Evolutionary conservation across 2,329 filamentous ascomycete genomes (phyloP).

Genomic region (Ceratocystis cacaofunesta): DNA sequence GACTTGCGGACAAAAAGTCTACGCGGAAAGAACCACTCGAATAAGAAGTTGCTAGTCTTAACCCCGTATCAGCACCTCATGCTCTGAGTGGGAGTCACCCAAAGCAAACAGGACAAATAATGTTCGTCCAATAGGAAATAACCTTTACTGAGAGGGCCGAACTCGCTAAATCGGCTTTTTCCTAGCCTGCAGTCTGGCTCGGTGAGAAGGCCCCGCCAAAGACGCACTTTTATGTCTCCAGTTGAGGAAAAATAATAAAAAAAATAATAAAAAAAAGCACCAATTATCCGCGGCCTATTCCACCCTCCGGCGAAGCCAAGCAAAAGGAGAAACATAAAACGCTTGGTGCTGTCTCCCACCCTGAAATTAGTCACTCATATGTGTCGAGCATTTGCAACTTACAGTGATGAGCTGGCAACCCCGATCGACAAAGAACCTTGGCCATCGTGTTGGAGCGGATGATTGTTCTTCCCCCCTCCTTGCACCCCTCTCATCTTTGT

Average conservation of each 20-base stretch:
- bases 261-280: neutral
- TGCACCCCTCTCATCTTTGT: neutral
- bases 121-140: neutral
- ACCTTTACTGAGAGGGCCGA: neutral
- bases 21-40: neutral
- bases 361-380: neutral
- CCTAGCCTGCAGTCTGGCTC: too few species aligned
- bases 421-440: neutral
- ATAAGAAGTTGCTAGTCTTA: neutral
- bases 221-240: neutral
- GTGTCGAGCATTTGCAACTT: neutral
- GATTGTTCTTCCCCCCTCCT: conserved; percentile 9
- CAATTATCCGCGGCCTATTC: neutral
- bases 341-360: neutral
- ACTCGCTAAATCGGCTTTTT: neutral
- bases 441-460: neutral
- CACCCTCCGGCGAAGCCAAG: neutral
- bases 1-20: neutral
- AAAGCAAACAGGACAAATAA: neutral
- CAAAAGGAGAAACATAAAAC: neutral
- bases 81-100: neutral
- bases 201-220: neutral
- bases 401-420: neutral
- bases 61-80: neutral
- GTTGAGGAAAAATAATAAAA: too few species aligned